A percentile compares a stretch with the other conserved stretches of the same genome.
Conservation (phyloP, 306 rosid genomes). For the Calophaca sinica region DNA sequence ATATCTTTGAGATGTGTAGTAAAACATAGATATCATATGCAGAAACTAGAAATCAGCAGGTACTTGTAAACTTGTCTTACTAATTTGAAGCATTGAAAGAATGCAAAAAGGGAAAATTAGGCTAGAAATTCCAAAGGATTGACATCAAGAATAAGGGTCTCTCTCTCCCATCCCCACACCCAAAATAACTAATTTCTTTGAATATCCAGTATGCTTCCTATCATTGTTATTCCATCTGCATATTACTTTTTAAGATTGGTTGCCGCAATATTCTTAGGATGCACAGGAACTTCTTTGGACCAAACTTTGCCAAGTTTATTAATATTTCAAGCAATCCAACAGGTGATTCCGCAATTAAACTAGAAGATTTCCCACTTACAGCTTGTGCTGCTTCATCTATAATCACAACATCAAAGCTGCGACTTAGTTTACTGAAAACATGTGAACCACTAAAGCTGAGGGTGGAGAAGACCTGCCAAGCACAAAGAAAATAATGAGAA, state of each 20-base stretch:
- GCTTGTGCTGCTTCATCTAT: constrained; percentile 99
- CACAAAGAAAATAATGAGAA: constrained; percentile 45
- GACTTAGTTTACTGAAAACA: constrained; percentile 76
- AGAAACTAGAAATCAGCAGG: background rate
- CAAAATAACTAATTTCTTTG: no score
- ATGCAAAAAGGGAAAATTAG: background rate
- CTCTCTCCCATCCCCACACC: no score
- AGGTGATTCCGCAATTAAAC: constrained; percentile 30
- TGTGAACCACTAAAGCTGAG: constrained; percentile 92
- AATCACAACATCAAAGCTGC: constrained; percentile 89
- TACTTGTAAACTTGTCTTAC: background rate
- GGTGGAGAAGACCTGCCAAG: constrained; percentile 91
- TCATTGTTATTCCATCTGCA: no score
- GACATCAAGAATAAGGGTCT: no score
- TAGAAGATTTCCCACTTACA: constrained; percentile 60
- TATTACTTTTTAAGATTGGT: no score
- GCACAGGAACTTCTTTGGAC: constrained; percentile 25
- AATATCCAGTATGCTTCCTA: no score
- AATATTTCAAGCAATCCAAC: constrained; percentile 35
- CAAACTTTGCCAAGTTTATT: constrained; percentile 21
- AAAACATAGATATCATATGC: background rate
- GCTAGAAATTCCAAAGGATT: no score
- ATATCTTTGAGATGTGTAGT: background rate
- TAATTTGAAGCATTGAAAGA: background rate
- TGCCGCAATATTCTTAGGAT: constrained; percentile 5